Conservation (phyloP, 768 basidiomycete genomes). For the Dioszegia hungarica region DNA sequence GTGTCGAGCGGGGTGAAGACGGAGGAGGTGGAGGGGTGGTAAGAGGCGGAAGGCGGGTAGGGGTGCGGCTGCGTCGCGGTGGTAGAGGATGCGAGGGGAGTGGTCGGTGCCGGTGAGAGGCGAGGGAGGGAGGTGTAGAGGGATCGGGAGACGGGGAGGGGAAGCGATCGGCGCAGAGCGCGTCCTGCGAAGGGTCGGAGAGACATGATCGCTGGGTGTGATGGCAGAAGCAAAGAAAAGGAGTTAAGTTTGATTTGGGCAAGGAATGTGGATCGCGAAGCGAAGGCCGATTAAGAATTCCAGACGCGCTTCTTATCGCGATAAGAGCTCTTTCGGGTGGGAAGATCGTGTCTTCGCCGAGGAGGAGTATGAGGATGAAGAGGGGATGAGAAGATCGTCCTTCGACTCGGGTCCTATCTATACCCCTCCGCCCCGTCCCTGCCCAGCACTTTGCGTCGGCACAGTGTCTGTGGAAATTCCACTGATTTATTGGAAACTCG, state of each 20-base stretch:
- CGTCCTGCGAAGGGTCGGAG: constrained; percentile 7
- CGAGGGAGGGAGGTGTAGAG: constrained; percentile 13
- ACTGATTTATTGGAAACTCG: too few relatives aligned
- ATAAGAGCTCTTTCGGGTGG: neutral
- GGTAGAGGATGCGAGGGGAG: constrained; percentile 27
- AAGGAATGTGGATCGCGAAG: neutral
- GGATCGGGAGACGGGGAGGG: neutral
- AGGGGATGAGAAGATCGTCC: neutral
- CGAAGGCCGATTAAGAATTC: too few relatives aligned
- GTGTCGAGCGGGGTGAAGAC: constrained; percentile 83
- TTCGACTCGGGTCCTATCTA: too few relatives aligned
- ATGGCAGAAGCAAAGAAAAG: neutral
- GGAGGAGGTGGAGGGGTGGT: constrained; percentile 43
- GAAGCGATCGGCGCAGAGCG: constrained; percentile 7
- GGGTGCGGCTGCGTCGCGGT: constrained; percentile 43
- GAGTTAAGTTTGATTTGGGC: too few relatives aligned
- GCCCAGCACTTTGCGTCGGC: too few relatives aligned
- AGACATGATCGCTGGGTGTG: constrained; percentile 5
- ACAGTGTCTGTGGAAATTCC: too few relatives aligned
- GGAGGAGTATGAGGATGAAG: neutral
- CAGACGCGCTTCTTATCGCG: neutral
- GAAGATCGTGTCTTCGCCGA: too few relatives aligned
- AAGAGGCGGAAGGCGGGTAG: constrained; percentile 25
- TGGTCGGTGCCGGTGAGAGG: constrained; percentile 16
- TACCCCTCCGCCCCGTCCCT: too few relatives aligned